Percentiles rank a stretch among this genome's conserved stretches.
These are phyloP conservation scores for Verticillium longisporum DNA, from an alignment of 2,329 filamentous ascomycete genomes.

Conservation along the genomic window DNA sequence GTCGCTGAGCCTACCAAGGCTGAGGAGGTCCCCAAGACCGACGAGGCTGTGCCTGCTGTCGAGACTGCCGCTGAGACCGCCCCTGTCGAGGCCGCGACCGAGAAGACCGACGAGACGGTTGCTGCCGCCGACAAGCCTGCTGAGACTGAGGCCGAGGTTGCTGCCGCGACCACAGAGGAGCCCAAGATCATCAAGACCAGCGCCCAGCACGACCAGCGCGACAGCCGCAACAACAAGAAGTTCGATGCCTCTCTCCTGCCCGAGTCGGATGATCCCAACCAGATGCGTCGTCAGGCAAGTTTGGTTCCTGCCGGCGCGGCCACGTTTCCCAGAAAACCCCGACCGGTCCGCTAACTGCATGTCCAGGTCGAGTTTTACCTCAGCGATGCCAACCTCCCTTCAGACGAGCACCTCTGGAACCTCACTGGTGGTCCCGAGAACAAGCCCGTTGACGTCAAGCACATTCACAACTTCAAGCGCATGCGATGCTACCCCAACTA, in stretches of 20 bases:
- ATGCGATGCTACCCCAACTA: slow-evolving; percentile 94
- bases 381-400: slow-evolving; percentile 80
- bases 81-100: slow-evolving; percentile 12
- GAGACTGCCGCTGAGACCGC: slow-evolving; percentile 12
- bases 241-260: slow-evolving; percentile 61
- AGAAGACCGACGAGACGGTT: slow-evolving; percentile 4
- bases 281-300: slow-evolving; percentile 76
- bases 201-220: slow-evolving; percentile 28
- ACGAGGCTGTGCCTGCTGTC: slow-evolving; percentile 9
- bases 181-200: slow-evolving; percentile 37
- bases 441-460: slow-evolving; percentile 70
- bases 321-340: neutral
- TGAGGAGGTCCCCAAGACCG: slow-evolving; percentile 16
- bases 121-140: slow-evolving; percentile 2
- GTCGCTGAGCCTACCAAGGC: slow-evolving; percentile 16
- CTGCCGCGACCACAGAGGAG: slow-evolving; percentile 7
- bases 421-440: slow-evolving; percentile 73
- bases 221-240: slow-evolving; percentile 54
- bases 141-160: slow-evolving; percentile 12
- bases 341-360: neutral
- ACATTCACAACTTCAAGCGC: slow-evolving; percentile 83
- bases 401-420: slow-evolving; percentile 81
- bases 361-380: slow-evolving; percentile 90
- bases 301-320: neutral
- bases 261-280: slow-evolving; percentile 68